Evolutionary conservation across 1,139 yeast species (phyloP), one percentile per base, ranked within the genome.

Genomic region (Lizanozyma gosingica): DNA sequence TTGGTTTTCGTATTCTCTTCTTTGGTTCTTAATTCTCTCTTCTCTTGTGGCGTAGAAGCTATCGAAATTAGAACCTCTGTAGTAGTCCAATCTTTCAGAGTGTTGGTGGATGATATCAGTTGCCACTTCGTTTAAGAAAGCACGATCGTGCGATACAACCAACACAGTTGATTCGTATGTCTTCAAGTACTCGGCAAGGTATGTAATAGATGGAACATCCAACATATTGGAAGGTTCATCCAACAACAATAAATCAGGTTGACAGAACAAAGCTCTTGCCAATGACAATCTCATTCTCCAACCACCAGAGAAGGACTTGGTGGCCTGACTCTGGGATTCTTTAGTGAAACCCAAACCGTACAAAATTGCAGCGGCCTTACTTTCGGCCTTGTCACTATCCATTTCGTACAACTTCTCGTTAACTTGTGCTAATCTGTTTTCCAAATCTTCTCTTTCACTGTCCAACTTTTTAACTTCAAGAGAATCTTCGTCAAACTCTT

Each of bases 151-250:
- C 43, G 98, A 92, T 37, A 92, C 99, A 35, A 90, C 95, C 51
- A 92, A 70, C 4, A 92, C 94, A 0, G 98, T 92, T 1, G 95
- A 78, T 43, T 95, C 90, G 59, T 92, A 92, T 9, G 85, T 72
- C 58, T 87, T 95, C 51, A 92, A 69, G 59, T 92, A 92, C 52
- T 83, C 78, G 9, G 97, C 94, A 58, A 92, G 73, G 59, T 80
- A 92, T 2, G 97, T 92, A 59, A 92, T 87, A 40, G 97, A 90
- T 29, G 98, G 98, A 62, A 92, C 97, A 77, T 92, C 98, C 95
- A 92, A 84, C 97, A 90, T 92, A 82, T 92, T 92, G 50, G 98
- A 90, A 55, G 98, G 98, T 75, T 92, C 98, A 77, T 92, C 98
- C 49, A 92, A 73, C 56, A 92, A 69, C 51, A 92, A 71, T 50